phyloP scores from a whole-genome alignment of 2,329 filamentous ascomycete species.

The Colletotrichum musae region DNA sequence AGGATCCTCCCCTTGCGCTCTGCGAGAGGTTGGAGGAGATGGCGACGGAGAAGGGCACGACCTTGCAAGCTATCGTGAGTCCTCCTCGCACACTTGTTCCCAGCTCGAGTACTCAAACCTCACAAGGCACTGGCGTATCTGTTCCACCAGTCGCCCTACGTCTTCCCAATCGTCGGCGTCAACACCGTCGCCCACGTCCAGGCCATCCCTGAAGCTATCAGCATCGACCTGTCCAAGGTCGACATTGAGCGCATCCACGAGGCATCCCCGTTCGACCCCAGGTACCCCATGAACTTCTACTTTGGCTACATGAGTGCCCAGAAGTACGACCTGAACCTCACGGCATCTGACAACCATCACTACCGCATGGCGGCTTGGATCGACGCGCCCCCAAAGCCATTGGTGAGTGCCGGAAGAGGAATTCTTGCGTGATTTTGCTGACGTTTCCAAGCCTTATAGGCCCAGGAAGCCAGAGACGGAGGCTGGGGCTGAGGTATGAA shows the following conservation, averaged over 20 bases:
- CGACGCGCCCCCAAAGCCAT: conserved; percentile 17
- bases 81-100: background rate
- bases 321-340: conserved; percentile 25
- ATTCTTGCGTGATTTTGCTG: background rate
- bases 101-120: background rate
- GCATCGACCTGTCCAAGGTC: conserved; percentile 64
- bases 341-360: conserved; percentile 13
- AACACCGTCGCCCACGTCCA: conserved; percentile 74
- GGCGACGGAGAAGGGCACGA: conserved; percentile 27
- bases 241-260: conserved; percentile 71
- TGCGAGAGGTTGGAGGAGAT: conserved; percentile 36
- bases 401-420: background rate
- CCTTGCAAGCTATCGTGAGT: conserved; percentile 17
- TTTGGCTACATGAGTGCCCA: conserved; percentile 10
- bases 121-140: conserved; percentile 70
- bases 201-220: conserved; percentile 71
- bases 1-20: background rate
- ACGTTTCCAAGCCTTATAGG: background rate
- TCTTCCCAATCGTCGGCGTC: conserved; percentile 74
- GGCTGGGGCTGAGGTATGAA: background rate
- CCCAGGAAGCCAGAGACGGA: background rate
- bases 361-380: conserved; percentile 22
- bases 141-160: conserved; percentile 70
- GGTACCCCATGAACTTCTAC: conserved; percentile 61
- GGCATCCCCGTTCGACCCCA: conserved; percentile 66